Evolutionary conservation across 192 early-diverging fungal species (phyloP), one percentile per base, ranked within the genome.

Genomic region (Mortierella claussenii): DNA sequence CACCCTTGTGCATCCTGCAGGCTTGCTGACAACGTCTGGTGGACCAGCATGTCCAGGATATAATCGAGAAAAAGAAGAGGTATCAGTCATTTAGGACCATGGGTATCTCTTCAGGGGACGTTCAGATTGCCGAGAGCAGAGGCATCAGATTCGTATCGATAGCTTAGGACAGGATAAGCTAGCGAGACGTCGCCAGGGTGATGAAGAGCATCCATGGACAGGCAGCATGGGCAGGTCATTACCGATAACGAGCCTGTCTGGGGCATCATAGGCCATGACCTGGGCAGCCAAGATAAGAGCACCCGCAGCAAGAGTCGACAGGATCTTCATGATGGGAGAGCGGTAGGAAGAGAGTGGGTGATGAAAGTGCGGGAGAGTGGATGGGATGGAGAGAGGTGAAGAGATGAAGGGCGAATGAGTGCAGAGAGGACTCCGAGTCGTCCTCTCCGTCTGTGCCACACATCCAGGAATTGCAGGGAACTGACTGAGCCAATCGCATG

Each of bases 191-290:
- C n/a, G n/a, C n/a, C n/a, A n/a, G n/a, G n/a, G n/a, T n/a, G n/a
- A n/a, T n/a, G n/a, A n/a, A n/a, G n/a, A n/a, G n/a, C n/a, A n/a
- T n/a, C n/a, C n/a, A n/a, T n/a, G n/a, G n/a, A n/a, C n/a, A n/a
- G n/a, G n/a, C n/a, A n/a, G n/a, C n/a, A n/a, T n/a, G n/a, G n/a
- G n/a, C n/a, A n/a, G n/a, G n/a, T 13, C 30, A 15, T 58, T 76
- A 76, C 73, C 65, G 43, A 76, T 76, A 30, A 40, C 31, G 26
- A 76, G 73, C 28, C 28, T 31, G 5, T 21, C 30, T 46, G 73
- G 73, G 40, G 65, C 57, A 4, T 76, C 73, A 32, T 76, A 76
- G 47, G 73, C 73, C 15, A 76, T 30, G 46, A 62, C 73, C 31
- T 76, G 73, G 33, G 57, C 51, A 15, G 59, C 59, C 58, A 76